A percentile compares a stretch with the other conserved stretches of the same genome.
phyloP scores from a whole-genome alignment of 257 asterid genomes.

The Scutellaria barbata region DNA sequence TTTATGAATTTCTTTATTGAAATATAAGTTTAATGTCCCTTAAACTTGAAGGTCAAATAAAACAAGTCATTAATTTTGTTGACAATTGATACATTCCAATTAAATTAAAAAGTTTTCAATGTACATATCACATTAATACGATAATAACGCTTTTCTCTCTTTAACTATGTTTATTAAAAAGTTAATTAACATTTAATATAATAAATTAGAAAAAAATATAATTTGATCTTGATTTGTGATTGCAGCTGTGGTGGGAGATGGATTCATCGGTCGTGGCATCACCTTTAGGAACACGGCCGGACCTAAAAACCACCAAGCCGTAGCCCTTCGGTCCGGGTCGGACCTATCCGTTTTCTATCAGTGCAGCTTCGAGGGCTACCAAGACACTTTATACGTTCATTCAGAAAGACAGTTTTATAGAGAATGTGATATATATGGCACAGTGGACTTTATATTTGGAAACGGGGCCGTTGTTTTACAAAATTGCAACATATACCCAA shows the following conservation, averaged over 20 bases:
- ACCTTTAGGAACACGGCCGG: slow-evolving; percentile 88
- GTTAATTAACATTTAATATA: too few relatives aligned
- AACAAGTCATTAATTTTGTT: too few relatives aligned
- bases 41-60: too few relatives aligned
- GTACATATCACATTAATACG: not conserved
- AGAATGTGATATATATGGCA: slow-evolving; percentile 80
- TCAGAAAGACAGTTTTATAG: slow-evolving; percentile 72
- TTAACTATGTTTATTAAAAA: too few relatives aligned
- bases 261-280: slow-evolving; percentile 76
- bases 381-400: slow-evolving; percentile 81
- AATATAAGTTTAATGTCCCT: too few relatives aligned
- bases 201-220: too few relatives aligned
- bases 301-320: slow-evolving; percentile 74
- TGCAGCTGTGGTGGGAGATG: slow-evolving; percentile 69
- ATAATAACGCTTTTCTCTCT: not conserved
- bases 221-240: not conserved
- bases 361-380: slow-evolving; percentile 90
- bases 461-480: slow-evolving; percentile 86
- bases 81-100: not conserved
- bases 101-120: not conserved
- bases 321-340: slow-evolving; percentile 80
- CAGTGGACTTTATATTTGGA: slow-evolving; percentile 87
- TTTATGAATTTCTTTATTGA: too few relatives aligned
- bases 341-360: slow-evolving; percentile 74
- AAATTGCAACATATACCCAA: slow-evolving; percentile 67